Evolutionary conservation across 2,329 filamentous ascomycete species (phyloP), one percentile per base, ranked within the genome.

Genomic region (Aspergillus pseudotamarii): DNA sequence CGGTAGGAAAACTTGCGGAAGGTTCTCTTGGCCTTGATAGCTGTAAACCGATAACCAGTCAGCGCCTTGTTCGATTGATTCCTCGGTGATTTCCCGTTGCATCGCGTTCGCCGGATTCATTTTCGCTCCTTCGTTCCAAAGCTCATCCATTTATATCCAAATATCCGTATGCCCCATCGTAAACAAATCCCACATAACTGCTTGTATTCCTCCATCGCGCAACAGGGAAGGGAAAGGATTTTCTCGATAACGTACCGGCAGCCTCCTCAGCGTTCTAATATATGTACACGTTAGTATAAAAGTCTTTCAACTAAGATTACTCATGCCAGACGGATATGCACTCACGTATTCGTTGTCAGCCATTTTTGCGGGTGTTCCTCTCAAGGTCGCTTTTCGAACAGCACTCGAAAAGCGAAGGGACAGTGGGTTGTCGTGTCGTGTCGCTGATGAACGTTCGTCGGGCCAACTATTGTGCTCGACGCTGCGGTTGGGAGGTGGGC

Each of bases 1-100:
- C 95, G 92, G 92, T 97, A 99, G 76, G 94, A 95, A 83, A 98
- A 99, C 91, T 98, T 99, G 87, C 93, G 92, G 92, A 98, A 97
- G 77, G 93, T 87, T 94, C 95, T 96, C 88, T 91, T 96, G 89
- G 92, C 96, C 93, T 98, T 99, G 85, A 99, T 87, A 92, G 97
- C 95, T 89, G 80, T 80, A 69, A 60, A 68, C 64, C 68, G 70
- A 72, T 66, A 61, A 63, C 62, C 71, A 32, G 75, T 78, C 75
- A 78, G 75, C 69, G 72, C 57, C 65, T 59, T 57, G 53, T 38
- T 59, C 63, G 32, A 57, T 60, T 63, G 41, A 61, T 62, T 67
- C 54, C 54, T 61, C 64, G 59, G 62, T 68, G 45, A 38, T 28
- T 23, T 55, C 23, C 34, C 32, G 51, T 36, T 55, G 51, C 32